Evolutionary conservation across 129 eudicot genomes (phyloP), one percentile per base, ranked within the genome.

Genomic region (Centaurea solstitialis): DNA sequence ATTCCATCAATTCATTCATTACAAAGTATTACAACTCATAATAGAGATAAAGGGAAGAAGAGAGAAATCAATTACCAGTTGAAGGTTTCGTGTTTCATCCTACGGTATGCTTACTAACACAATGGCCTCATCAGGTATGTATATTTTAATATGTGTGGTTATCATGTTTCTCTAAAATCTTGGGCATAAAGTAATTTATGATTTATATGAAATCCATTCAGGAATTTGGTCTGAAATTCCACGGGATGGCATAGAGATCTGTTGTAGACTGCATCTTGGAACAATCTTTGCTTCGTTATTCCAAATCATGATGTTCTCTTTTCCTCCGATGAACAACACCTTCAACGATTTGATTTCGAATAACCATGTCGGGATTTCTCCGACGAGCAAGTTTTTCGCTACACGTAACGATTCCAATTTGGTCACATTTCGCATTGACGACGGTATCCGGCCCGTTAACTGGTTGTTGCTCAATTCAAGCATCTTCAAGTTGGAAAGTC

Each of bases 361-460:
- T 45, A 90, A 70, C 95, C 89, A 84, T 15, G 90, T 11, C 15
- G 96, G 91, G 10, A 88, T 91, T 33, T 80, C 84, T n/a, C 95
- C 92, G 0, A 11, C 10, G 43, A 91, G 86, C 86, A n/a, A 9
- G 75, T 91, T 91, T 40, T 80, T 26, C 35, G 85, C 86, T 41
- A 91, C 78, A 78, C 37, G 45, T 15, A 88, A 80, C 0, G 86
- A 80, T 72, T 74, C 86, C 78, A 91, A 81, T 45, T 75, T 84
- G 40, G 79, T 80, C 76, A 87, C 20, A 21, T 86, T 81, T 38
- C 21, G 79, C 30, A 91, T 67, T 13, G 91, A 86, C 37, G 75
- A 59, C 7, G 90, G 90, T 66, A 90, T 84, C 24, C 47, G 38
- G 33, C 92, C 94, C 0, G 79, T 82, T 40, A 90, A 61, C 70